phyloP scores from a whole-genome alignment of 768 basidiomycete genomes.

The Suillus sp. region DNA sequence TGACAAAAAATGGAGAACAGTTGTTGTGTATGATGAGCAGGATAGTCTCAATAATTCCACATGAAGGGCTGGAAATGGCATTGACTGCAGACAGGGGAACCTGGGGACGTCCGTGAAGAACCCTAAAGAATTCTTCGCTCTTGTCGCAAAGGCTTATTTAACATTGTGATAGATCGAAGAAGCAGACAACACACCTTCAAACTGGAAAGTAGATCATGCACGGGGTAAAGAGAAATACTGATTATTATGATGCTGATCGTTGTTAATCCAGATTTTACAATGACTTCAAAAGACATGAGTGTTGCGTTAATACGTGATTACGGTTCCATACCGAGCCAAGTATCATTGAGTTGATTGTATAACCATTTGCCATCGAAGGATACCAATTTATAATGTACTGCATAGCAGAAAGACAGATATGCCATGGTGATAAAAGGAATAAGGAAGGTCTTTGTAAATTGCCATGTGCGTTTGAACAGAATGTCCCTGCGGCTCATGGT shows the following conservation, averaged over 20 bases:
- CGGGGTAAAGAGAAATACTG: constrained; percentile 29
- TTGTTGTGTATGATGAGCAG: constrained; percentile 8
- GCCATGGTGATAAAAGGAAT: constrained; percentile 16
- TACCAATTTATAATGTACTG: constrained; percentile 26
- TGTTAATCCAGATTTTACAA: constrained; percentile 32
- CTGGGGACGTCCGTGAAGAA: constrained; percentile 8
- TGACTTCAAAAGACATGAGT: constrained; percentile 19
- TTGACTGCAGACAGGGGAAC: constrained; percentile 14
- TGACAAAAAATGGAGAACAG: constrained; percentile 13
- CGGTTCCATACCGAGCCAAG: constrained; percentile 18
- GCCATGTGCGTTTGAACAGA: neutral
- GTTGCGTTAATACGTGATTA: neutral
- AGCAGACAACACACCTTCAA: constrained; percentile 21
- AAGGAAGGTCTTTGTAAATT: constrained; percentile 9
- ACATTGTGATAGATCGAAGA: neutral
- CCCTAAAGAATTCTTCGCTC: constrained; percentile 34
- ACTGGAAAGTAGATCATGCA: constrained; percentile 20
- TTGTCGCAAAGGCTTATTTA: constrained; percentile 3
- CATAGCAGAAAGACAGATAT: constrained; percentile 18
- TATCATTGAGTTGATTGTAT: constrained; percentile 20
- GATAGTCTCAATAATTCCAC: constrained; percentile 2
- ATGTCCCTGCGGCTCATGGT: neutral
- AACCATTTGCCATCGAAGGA: constrained; percentile 28
- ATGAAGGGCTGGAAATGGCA: constrained; percentile 13
- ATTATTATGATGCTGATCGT: constrained; percentile 32